Base-by-base conservation (phyloP, 257 asterid species). In the Forsythia viridissima region DNA sequence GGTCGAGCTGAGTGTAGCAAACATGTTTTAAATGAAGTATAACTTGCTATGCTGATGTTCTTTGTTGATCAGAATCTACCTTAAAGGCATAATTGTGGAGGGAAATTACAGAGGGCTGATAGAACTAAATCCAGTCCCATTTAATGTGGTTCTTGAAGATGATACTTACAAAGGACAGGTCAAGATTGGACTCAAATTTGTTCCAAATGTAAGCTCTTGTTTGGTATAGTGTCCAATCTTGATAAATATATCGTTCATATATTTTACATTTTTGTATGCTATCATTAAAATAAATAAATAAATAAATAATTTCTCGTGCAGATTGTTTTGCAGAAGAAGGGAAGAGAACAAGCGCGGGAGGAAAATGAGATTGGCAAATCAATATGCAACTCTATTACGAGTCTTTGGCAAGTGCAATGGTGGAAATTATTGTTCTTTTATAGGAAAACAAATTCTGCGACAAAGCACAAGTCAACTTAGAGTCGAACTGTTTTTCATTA, bases 71-170 rank as follows among this genome's bases (percentile, higher is more conserved):
- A 92, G 98, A 74, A 85, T 92, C 71, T 88, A 86, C 80, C 87
- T 94, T 18, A 85, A 89, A 87, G 96, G 96, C 57, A 79, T 94
- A 70, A 66, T 91, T 13, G 73, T 79, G 66, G 97, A 92, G 87
- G 93, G 91, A 51, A 84, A 82, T 43, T 82, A 80, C 79, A 82
- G 77, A 55, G 93, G 90, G 70, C 5, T 55, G 74, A 72, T 86
- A 8, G 91, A 91, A 51, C 72, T 92, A 78, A 78, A 30, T 77
- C 94, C 97, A 48, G 72, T 86, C 16, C 91, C 97, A 37, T 85
- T 85, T 69, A 93, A 91, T 79, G 94, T 92, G 59, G 93, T 94
- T 76, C 90, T 86, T 69, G 91, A 89, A 57, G 98, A 94, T 72
- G 87, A 87, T 76, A 86, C 94, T 10, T 91, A 84, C 81, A 88